phyloP scores from a whole-genome alignment of 257 asterid genomes.

The Gardenia jasminoides region DNA sequence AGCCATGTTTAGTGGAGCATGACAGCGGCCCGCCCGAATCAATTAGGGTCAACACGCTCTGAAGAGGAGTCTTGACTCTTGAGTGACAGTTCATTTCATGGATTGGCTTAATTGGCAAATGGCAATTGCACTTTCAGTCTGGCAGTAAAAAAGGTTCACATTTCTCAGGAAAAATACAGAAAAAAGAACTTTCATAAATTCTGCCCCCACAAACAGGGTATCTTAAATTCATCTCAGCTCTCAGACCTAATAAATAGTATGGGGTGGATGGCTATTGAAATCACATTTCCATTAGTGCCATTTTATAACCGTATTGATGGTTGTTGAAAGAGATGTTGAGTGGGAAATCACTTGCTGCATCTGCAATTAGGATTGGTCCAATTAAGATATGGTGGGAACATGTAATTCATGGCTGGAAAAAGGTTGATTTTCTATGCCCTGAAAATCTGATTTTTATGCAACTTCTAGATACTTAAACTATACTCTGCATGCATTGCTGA shows the following conservation, averaged over 20 bases:
- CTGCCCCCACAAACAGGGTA: neutral
- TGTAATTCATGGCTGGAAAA: neutral
- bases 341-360: neutral
- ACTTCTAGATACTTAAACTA: no score
- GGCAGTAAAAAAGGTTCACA: constrained; percentile 7
- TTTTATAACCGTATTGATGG: neutral
- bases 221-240: neutral
- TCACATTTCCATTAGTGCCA: neutral
- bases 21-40: neutral
- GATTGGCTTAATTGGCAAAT: no score
- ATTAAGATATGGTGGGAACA: neutral
- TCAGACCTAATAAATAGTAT: neutral
- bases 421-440: no score
- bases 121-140: neutral
- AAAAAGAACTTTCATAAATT: neutral
- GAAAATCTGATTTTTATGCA: no score
- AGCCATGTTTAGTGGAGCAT: neutral
- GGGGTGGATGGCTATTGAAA: neutral
- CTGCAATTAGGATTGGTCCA: no score
- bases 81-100: neutral
- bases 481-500: no score
- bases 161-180: neutral
- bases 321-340: neutral
- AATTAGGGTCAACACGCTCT: neutral
- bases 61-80: neutral